Evolutionary conservation across 2,329 filamentous ascomycete genomes (phyloP), one percentile per base, ranked within the genome.

Genomic region (Knoxdaviesia proteae): DNA sequence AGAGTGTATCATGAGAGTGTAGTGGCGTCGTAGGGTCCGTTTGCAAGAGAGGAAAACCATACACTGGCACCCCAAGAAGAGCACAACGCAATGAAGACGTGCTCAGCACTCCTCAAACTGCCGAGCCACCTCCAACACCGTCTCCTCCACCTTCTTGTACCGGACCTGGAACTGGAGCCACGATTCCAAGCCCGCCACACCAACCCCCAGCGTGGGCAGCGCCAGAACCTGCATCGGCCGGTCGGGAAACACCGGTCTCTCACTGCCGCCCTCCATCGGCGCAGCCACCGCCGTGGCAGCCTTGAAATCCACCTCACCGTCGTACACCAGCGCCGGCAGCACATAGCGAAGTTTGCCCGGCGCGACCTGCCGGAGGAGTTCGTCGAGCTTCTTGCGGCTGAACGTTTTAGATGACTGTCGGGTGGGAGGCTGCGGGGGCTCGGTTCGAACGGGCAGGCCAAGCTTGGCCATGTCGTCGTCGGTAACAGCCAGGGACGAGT

Each of bases 261-360:
- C 48, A 46, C 48, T 51, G 11, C 8, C 35, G 20, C 9, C 36
- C 37, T 33, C 6, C 45, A 32, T 7, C 8, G 10, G 30, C n/a
- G 7, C 36, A 7, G 11, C 5, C 39, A 31, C 32, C 29, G 38
- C 38, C 30, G 29, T 10, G 34, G 37, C 37, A 4, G 29, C 39
- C 35, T 32, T 36, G 7, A 42, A 36, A 34, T 45, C 39, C 5
- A 45, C 20, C 7, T 29, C 10, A 4, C 44, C 44, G n/a, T 20
- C 38, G 34, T 60, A 56, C 50, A 74, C 75, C 6, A 76, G 52
- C 1, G 64, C 71, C 0, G 71, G 71, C 3, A 76, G 53, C 0
- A 69, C 69, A 46, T 62, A 74, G 8, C 71, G 60, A 9, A 67
- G 60, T 52, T 74, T 75, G 0, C 63, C 67, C 0, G 69, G 69